Evolutionary conservation across 495 filamentous ascomycete species (phyloP).

Genomic region (Neurospora discreta): DNA sequence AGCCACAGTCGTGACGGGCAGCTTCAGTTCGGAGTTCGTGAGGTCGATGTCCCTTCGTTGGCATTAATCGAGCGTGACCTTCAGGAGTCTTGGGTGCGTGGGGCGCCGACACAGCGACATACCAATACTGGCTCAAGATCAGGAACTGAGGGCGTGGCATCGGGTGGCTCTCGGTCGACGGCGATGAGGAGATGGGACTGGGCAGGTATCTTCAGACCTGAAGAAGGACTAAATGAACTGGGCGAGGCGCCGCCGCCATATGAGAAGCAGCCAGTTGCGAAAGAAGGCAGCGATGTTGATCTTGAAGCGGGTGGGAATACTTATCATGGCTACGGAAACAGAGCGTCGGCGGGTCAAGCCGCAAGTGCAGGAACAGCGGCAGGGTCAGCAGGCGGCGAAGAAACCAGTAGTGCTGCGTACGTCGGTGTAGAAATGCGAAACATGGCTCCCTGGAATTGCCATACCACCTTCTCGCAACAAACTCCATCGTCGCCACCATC

Average conservation of each 20-base stretch:
- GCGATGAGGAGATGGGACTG: conserved; percentile 2
- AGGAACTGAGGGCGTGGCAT: background rate
- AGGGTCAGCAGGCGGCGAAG: background rate
- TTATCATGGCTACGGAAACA: background rate
- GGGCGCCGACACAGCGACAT: conserved; percentile 1
- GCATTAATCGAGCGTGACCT: conserved; percentile 13
- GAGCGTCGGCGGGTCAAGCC: background rate
- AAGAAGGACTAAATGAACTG: conserved; percentile 46
- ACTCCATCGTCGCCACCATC: background rate
- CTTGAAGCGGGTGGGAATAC: background rate
- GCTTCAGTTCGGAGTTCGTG: background rate
- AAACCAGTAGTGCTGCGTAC: background rate
- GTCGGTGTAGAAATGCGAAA: background rate
- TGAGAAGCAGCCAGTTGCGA: conserved; percentile 2
- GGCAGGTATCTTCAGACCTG: conserved; percentile 6
- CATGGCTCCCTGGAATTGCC: background rate
- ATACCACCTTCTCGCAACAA: background rate
- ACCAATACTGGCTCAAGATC: background rate
- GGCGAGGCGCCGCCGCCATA: conserved; percentile 51
- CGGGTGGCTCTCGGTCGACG: background rate
- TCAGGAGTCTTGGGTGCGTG: conserved; percentile 17
- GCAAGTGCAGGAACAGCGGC: background rate
- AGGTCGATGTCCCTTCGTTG: background rate
- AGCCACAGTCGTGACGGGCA: background rate
- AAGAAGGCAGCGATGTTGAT: background rate